Percentiles rank a stretch among this genome's conserved stretches.
Evolutionary conservation across 2,329 filamentous ascomycete genomes (phyloP).

Genomic region (Diatrype stigma): DNA sequence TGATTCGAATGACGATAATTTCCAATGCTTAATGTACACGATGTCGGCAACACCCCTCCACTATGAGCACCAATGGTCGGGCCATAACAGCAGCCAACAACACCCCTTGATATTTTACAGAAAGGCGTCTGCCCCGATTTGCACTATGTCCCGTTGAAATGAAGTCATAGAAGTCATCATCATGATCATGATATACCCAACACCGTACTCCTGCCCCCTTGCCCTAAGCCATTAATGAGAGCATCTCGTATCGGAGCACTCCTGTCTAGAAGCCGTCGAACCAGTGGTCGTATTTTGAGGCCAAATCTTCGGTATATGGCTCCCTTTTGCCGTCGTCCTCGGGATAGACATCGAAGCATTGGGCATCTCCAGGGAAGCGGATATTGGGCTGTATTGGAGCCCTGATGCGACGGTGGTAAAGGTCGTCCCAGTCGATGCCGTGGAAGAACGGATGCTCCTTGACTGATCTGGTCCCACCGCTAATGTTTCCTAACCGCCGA

Average conservation of each 20-base stretch:
- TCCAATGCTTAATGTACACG: too few relatives aligned
- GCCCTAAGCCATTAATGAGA: too few relatives aligned
- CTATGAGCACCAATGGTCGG: not conserved
- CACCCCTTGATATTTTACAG: not conserved
- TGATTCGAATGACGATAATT: too few relatives aligned
- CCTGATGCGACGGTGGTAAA: slow-evolving; percentile 58
- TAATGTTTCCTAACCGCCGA: slow-evolving; percentile 72
- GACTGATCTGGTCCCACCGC: slow-evolving; percentile 66
- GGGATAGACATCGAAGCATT: slow-evolving; percentile 82
- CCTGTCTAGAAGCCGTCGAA: slow-evolving; percentile 65
- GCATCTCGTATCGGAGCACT: too few relatives aligned
- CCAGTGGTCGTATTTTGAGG: slow-evolving; percentile 62
- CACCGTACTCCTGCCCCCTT: too few relatives aligned
- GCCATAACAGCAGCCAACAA: not conserved
- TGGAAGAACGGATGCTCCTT: slow-evolving; percentile 75
- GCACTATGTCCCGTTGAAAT: not conserved
- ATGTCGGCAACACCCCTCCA: too few relatives aligned
- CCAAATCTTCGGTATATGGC: slow-evolving; percentile 65
- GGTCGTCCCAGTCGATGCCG: slow-evolving; percentile 68
- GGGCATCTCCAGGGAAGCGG: slow-evolving; percentile 66
- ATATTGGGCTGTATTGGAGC: slow-evolving; percentile 76
- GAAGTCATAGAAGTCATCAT: not conserved
- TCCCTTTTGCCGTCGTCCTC: slow-evolving; percentile 65
- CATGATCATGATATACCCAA: not conserved
- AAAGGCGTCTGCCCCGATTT: not conserved